These are phyloP conservation scores for Mrakia gelida DNA, from an alignment of 768 basidiomycete species.

Conservation along the genomic window DNA sequence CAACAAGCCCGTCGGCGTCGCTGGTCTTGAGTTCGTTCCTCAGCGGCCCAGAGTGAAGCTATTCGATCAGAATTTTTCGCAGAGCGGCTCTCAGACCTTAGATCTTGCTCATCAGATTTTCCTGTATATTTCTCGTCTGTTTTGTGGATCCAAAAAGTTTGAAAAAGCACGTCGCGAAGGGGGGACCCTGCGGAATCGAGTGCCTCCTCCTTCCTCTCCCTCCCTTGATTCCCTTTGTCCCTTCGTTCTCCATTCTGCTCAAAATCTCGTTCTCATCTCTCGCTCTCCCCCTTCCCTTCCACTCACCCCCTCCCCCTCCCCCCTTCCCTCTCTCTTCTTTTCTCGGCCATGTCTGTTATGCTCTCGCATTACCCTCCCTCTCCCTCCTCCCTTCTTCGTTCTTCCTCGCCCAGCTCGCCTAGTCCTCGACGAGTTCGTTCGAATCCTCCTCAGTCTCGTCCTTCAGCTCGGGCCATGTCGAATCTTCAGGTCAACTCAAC, in stretches of 20 bases:
- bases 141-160: too few relatives aligned
- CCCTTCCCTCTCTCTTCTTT: neutral
- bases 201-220: neutral
- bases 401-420: neutral
- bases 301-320: neutral
- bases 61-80: too few relatives aligned
- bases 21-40: too few relatives aligned
- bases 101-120: too few relatives aligned
- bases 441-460: neutral
- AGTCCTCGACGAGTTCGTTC: constrained; percentile 10
- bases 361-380: constrained; percentile 1
- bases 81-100: too few relatives aligned
- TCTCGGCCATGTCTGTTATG: constrained; percentile 7
- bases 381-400: neutral
- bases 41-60: too few relatives aligned
- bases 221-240: neutral
- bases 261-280: neutral
- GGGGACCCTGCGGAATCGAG: neutral
- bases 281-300: neutral
- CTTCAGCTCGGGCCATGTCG: constrained; percentile 2
- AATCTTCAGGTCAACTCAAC: neutral
- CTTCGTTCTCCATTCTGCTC: neutral
- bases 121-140: too few relatives aligned
- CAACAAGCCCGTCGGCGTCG: too few relatives aligned
- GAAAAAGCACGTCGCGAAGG: too few relatives aligned